Percentiles rank a stretch among this genome's conserved stretches.
These are phyloP conservation scores for Cercospora beticola DNA, from an alignment of 2,329 filamentous ascomycete genomes.

Conservation along the genomic window DNA sequence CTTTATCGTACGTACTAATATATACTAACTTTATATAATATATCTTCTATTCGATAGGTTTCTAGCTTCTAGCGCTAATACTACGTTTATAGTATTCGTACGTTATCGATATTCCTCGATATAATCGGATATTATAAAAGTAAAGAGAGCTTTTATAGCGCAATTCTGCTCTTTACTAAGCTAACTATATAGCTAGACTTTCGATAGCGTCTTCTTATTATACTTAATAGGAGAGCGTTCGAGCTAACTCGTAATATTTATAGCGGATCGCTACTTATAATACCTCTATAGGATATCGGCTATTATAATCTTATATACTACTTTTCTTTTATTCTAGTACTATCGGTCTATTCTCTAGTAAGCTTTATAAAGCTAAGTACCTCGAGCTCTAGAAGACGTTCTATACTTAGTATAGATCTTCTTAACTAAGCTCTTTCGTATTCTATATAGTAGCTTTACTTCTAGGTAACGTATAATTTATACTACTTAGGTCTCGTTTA, in stretches of 20 bases:
- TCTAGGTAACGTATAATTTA: constrained; percentile 5
- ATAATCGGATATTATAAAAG: background rate
- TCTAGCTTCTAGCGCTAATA: background rate
- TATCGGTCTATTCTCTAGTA: too few relatives aligned
- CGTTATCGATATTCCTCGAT: background rate
- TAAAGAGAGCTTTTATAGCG: constrained; percentile 9
- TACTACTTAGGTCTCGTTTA: constrained; percentile 3
- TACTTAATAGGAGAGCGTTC: background rate
- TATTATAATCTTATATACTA: too few relatives aligned
- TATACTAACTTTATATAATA: background rate
- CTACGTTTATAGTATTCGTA: background rate
- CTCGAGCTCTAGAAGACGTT: background rate
- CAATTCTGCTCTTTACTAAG: constrained; percentile 5
- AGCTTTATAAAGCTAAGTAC: too few relatives aligned
- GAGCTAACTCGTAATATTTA: constrained; percentile 5
- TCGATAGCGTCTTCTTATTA: background rate
- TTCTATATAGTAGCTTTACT: background rate
- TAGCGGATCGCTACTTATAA: background rate
- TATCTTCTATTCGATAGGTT: background rate
- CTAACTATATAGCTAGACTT: background rate
- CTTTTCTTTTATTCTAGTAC: too few relatives aligned
- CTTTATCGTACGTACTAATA: background rate
- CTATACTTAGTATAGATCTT: background rate
- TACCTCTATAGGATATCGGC: too few relatives aligned
- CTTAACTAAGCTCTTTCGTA: background rate